These are phyloP conservation scores for Dispira simplex DNA, from an alignment of 192 early-diverging fungal species.

Conservation along the genomic window DNA sequence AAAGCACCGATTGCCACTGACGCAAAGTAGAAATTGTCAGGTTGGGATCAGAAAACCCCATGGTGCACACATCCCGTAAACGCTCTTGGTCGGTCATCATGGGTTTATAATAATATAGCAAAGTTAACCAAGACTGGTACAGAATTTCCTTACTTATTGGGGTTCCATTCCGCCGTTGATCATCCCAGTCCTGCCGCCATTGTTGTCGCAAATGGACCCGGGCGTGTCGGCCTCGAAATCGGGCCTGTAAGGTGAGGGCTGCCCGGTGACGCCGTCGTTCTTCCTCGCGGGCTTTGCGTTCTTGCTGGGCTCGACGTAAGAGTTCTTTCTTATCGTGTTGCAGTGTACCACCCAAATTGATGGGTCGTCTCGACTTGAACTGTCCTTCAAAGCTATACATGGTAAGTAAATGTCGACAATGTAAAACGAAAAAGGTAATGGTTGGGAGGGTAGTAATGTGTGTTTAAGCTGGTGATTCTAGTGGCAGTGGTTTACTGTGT, in stretches of 20 bases:
- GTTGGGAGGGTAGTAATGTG: too few relatives aligned
- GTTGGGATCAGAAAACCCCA: too few relatives aligned
- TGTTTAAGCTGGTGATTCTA: too few relatives aligned
- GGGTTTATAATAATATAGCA: neutral
- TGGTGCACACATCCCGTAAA: too few relatives aligned
- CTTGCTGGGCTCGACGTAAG: slow-evolving; percentile 50
- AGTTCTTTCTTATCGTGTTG: slow-evolving; percentile 50
- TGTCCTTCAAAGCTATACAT: slow-evolving; percentile 70
- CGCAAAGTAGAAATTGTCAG: too few relatives aligned
- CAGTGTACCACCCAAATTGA: slow-evolving; percentile 69
- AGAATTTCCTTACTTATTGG: neutral
- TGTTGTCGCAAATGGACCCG: slow-evolving; percentile 14
- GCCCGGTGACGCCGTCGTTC: slow-evolving; percentile 41
- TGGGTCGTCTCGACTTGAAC: slow-evolving; percentile 53
- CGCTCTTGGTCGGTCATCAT: neutral
- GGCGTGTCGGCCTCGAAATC: slow-evolving; percentile 15
- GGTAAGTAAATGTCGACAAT: neutral
- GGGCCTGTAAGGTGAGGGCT: slow-evolving; percentile 49
- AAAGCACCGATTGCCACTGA: too few relatives aligned
- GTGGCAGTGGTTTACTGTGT: too few relatives aligned
- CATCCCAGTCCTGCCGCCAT: slow-evolving; percentile 16
- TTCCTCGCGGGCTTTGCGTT: slow-evolving; percentile 49
- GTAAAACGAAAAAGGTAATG: neutral
- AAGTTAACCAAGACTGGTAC: neutral
- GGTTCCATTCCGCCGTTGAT: neutral